Evolutionary conservation across 371 early-diverging fungal species (phyloP).

Genomic region (Apophysomyces elegans): DNA sequence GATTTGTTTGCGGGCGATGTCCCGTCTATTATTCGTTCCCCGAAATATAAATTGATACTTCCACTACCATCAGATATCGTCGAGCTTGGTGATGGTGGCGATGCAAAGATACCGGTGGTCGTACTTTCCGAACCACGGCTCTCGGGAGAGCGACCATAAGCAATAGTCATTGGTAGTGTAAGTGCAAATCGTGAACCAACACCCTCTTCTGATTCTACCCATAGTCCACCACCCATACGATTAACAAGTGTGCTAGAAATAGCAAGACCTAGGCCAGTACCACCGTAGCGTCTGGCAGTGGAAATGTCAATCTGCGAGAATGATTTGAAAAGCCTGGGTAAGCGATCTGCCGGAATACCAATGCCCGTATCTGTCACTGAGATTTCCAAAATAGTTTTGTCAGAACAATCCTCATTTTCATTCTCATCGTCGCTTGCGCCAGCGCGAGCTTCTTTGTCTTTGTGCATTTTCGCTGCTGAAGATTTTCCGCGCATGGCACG

Average conservation of each 20-base stretch:
- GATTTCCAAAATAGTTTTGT: conserved; percentile 57
- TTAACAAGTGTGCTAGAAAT: conserved; percentile 63
- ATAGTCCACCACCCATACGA: conserved; percentile 63
- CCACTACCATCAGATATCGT: conserved; percentile 44
- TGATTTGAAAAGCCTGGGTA: conserved; percentile 60
- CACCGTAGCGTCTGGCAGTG: conserved; percentile 60
- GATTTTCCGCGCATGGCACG: conserved; percentile 23
- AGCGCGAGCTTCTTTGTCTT: conserved; percentile 14
- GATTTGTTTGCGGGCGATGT: neutral
- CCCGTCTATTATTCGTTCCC: conserved; percentile 13
- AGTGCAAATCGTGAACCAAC: conserved; percentile 60
- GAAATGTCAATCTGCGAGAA: conserved; percentile 67
- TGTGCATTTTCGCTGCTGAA: neutral
- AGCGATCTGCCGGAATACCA: conserved; percentile 62
- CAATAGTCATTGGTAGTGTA: conserved; percentile 56
- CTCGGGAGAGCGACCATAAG: conserved; percentile 17
- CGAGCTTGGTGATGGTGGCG: conserved; percentile 45
- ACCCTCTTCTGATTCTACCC: conserved; percentile 64
- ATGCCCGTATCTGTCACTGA: conserved; percentile 65
- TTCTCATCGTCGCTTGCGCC: conserved; percentile 27
- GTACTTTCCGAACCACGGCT: conserved; percentile 22
- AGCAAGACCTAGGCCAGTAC: conserved; percentile 62
- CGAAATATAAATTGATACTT: conserved; percentile 28
- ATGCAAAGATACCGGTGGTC: conserved; percentile 22
- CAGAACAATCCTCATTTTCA: conserved; percentile 27